Conservation (phyloP, 108 stramenopile genomes). For the Bacterosira constricta region DNA sequence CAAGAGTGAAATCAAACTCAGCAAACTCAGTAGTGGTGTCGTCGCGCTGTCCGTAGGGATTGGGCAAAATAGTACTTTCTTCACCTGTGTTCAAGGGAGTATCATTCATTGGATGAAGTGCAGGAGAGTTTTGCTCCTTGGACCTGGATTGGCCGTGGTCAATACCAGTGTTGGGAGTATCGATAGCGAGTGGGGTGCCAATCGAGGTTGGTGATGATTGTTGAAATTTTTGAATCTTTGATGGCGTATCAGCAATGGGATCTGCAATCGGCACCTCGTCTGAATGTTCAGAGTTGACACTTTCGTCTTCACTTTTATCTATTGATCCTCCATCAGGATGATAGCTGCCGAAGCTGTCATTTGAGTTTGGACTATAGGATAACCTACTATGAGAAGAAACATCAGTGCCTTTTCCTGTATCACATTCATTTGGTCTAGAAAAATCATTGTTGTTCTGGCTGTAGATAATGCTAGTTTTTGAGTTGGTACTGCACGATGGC, state of each 20-base stretch:
- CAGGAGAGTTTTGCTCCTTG: not conserved
- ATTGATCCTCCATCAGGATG: not conserved
- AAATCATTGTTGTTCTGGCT: not conserved
- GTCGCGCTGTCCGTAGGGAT: not conserved
- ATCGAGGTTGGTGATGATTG: no score
- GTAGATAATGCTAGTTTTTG: not conserved
- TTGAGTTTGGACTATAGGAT: not conserved
- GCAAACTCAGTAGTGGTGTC: not conserved
- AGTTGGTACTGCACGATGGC: not conserved
- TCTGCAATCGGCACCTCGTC: not conserved
- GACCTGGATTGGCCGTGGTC: not conserved
- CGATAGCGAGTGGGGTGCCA: not conserved
- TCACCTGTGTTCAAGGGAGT: not conserved
- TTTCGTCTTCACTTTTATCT: not conserved
- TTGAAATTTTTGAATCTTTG: not conserved
- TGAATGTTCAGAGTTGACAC: not conserved
- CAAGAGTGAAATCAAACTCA: not conserved
- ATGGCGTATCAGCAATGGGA: not conserved
- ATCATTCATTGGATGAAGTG: not conserved
- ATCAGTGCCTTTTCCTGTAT: not conserved
- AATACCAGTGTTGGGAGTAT: not conserved
- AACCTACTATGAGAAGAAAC: no score
- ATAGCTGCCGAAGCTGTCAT: not conserved
- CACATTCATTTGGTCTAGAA: not conserved
- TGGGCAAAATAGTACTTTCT: not conserved